phyloP scores from a whole-genome alignment of 2,329 filamentous ascomycete species.

The Trichoderma semiorbis region DNA sequence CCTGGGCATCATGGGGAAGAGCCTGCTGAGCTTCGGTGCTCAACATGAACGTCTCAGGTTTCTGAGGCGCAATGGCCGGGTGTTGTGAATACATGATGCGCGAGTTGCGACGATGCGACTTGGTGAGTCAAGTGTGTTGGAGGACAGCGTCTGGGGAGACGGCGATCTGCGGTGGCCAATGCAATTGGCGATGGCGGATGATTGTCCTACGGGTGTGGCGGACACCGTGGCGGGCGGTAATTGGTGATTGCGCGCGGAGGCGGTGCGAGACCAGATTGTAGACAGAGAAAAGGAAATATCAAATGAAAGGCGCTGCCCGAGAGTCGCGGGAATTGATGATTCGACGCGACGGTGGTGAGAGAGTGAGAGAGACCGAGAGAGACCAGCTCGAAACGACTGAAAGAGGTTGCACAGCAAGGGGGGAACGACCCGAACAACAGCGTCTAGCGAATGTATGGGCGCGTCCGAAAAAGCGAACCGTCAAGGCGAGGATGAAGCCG shows the following conservation, averaged over 20 bases:
- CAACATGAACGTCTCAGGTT: conserved; percentile 98
- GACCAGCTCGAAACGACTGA: conserved; percentile 45
- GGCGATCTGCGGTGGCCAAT: conserved; percentile 7
- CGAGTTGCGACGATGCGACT: conserved; percentile 8
- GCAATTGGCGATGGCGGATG: conserved; percentile 14
- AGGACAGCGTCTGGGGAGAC: neutral
- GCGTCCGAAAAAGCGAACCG: conserved; percentile 36
- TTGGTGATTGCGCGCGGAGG: neutral
- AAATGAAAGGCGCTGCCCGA: conserved; percentile 35
- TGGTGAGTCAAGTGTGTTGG: neutral
- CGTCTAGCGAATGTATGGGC: conserved; percentile 43
- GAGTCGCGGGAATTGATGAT: conserved; percentile 23
- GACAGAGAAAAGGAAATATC: conserved; percentile 4
- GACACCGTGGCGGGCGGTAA: conserved; percentile 1
- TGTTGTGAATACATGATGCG: conserved; percentile 74
- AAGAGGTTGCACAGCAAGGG: conserved; percentile 27
- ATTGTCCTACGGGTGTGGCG: neutral
- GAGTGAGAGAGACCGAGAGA: conserved; percentile 24
- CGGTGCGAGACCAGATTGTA: neutral
- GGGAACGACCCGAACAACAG: conserved; percentile 37
- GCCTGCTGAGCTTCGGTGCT: conserved; percentile 96
- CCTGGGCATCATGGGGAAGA: conserved; percentile 91
- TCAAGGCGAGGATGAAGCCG: conserved; percentile 34
- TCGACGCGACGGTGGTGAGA: conserved; percentile 24
- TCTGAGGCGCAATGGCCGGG: conserved; percentile 86